Conservation (phyloP, 2,329 filamentous ascomycete genomes). For the Neocucurbitaria cava region DNA sequence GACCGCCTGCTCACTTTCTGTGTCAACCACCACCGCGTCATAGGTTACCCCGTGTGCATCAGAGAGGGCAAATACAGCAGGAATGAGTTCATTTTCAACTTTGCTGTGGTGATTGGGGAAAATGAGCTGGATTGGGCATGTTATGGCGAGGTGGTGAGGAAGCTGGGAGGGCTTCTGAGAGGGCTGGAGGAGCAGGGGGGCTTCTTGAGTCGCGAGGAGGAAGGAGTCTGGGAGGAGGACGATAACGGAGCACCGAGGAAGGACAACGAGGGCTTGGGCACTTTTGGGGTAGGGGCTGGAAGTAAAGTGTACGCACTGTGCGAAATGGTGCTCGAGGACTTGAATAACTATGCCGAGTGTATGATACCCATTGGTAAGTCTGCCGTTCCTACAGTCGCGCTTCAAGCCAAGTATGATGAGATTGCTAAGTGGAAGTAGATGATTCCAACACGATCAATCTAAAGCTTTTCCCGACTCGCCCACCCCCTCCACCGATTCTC, state of each 20-base stretch:
- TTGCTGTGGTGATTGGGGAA: conserved; percentile 80
- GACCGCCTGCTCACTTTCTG: conserved; percentile 84
- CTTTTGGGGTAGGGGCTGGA: conserved; percentile 38
- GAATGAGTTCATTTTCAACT: conserved; percentile 99
- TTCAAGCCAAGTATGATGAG: neutral
- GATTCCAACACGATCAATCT: conserved; percentile 95
- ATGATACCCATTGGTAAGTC: conserved; percentile 91
- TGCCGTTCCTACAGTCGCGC: neutral
- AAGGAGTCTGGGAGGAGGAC: conserved; percentile 42
- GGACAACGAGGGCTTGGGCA: conserved; percentile 27
- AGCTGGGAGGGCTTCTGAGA: conserved; percentile 83
- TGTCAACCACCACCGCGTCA: conserved; percentile 77
- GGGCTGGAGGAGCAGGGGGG: conserved; percentile 91
- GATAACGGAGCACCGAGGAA: conserved; percentile 9
- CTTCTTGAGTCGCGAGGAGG: conserved; percentile 73
- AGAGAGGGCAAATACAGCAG: conserved; percentile 78
- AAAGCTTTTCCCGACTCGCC: conserved; percentile 88
- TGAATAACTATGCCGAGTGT: conserved; percentile 97
- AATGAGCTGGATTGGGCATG: conserved; percentile 71
- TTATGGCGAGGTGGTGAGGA: conserved; percentile 84
- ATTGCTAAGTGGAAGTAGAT: conserved; percentile 60
- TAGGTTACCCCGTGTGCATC: conserved; percentile 90
- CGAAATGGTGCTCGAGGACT: conserved; percentile 85
- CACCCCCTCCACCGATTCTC: conserved; percentile 76
- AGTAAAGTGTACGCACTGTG: conserved; percentile 73